phyloP scores from a whole-genome alignment of 2,329 filamentous ascomycete genomes.

The Cordyceps pruinosa region DNA sequence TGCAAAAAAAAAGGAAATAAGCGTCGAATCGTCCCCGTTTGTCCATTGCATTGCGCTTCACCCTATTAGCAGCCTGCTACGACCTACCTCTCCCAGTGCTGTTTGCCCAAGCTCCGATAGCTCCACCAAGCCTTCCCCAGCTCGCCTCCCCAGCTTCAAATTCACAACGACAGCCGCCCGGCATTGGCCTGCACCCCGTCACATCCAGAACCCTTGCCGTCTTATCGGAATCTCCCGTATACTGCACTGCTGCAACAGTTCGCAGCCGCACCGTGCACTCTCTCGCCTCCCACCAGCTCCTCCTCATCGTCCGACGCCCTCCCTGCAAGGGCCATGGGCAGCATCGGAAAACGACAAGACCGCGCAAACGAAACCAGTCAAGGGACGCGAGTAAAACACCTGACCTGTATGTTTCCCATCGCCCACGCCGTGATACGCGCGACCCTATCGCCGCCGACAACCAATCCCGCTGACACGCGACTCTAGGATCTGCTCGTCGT shows the following conservation, averaged over 20 bases:
- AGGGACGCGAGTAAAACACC: not conserved
- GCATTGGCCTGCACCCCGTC: constrained; percentile 10
- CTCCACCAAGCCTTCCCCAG: constrained; percentile 1
- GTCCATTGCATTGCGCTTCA: not conserved
- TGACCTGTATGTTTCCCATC: not conserved
- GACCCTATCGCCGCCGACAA: not conserved
- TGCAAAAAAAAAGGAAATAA: not conserved
- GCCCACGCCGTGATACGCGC: not conserved
- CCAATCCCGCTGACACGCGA: not conserved
- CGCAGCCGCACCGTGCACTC: not conserved
- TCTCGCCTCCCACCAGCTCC: not conserved
- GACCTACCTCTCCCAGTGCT: too few relatives aligned
- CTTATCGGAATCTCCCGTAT: not conserved
- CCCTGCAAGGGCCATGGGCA: constrained; percentile 9
- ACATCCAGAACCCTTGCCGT: constrained; percentile 4
- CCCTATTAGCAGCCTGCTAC: not conserved
- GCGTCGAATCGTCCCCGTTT: not conserved
- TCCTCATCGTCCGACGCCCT: not conserved
- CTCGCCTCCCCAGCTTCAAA: not conserved
- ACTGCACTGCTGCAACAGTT: not conserved
- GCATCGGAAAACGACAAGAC: not conserved
- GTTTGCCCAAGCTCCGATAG: not conserved
- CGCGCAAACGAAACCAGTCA: constrained; percentile 5
- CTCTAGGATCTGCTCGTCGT: not conserved
- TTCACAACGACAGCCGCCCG: constrained; percentile 1